Evolutionary conservation across 2,329 filamentous ascomycete species (phyloP).

Genomic region (Aspergillaceae sp.): DNA sequence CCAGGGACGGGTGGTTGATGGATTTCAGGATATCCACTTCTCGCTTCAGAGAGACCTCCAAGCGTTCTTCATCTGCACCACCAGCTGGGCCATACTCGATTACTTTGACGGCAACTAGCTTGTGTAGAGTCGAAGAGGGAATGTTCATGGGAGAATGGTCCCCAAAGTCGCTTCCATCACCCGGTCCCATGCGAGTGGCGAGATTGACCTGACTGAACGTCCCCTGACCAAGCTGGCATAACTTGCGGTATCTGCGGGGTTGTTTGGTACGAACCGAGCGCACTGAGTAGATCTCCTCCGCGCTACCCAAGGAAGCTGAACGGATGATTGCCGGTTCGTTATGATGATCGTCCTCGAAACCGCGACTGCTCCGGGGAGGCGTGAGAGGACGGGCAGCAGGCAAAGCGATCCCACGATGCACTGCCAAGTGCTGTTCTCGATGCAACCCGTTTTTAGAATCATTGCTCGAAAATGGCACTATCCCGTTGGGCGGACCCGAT

Average conservation of each 20-base stretch:
- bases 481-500: constrained; percentile 39
- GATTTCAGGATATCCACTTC: constrained; percentile 90
- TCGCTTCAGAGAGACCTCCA: constrained; percentile 87
- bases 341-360: constrained; percentile 45
- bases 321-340: constrained; percentile 28
- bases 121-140: constrained; percentile 48
- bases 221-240: constrained; percentile 78
- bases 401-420: constrained; percentile 62
- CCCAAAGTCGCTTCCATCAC: constrained; percentile 26
- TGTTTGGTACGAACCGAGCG: constrained; percentile 59
- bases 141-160: constrained; percentile 8
- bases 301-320: constrained; percentile 9
- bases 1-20: constrained; percentile 79
- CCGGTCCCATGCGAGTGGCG: constrained; percentile 65
- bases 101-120: constrained; percentile 87
- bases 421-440: constrained; percentile 72
- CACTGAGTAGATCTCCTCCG: constrained; percentile 61
- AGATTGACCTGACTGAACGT: constrained; percentile 94
- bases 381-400: constrained; percentile 60
- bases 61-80: constrained; percentile 82
- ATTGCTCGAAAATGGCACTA: constrained; percentile 43
- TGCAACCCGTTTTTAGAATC: constrained; percentile 44
- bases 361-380: constrained; percentile 66
- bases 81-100: constrained; percentile 91
- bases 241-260: constrained; percentile 65